Base-by-base conservation (phyloP, 768 basidiomycete genomes). In the Boletus rubropictus region DNA sequence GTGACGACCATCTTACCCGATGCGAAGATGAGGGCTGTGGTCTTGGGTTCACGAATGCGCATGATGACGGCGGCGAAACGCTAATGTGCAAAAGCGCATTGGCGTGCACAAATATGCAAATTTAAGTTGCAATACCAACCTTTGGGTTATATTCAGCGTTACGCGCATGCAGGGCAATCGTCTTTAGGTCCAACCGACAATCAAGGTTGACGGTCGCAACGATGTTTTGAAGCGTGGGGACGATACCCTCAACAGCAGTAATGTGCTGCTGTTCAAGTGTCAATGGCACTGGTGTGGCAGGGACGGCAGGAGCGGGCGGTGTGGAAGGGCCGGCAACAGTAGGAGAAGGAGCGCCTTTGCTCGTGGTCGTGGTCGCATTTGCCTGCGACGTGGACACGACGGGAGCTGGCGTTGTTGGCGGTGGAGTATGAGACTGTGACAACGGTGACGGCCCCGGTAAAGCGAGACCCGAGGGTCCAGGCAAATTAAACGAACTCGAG, bases 21-120 rank as follows among this genome's bases (percentile, higher is more conserved):
- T 28, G 96, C 96, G 69, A 99, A 99, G 69, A 99, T 98, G 58
- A 99, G 82, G 20, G 95, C 96, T 42, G 96, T 99, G 50, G 96
- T 99, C 78, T 99, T 99, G 42, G 96, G 96, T 60, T 98, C 96
- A 57, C 96, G 93, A 64, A 99, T 98, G 69, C 96, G 91, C 96
- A 99, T 99, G 73, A 99, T 98, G 58, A 98, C 96, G 51, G 96
- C 96, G 59, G 95, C 96, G 76, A 99, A 99, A 86, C 96, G 96
- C 96, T 99, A 70, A 74, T 70, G 76, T 72, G 71, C 73, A 74
- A 71, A 61, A 75, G 72, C 72, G 80, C 79, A 77, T 79, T 76
- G 78, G 74, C 71, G 75, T 71, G 69, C 71, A 69, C 68, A 73
- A 68, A 66, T 63, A 62, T 63, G 40, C 49, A 41, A 61, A 54